Conservation (phyloP, 495 filamentous ascomycete genomes). For the Cryomyces minteri region DNA sequence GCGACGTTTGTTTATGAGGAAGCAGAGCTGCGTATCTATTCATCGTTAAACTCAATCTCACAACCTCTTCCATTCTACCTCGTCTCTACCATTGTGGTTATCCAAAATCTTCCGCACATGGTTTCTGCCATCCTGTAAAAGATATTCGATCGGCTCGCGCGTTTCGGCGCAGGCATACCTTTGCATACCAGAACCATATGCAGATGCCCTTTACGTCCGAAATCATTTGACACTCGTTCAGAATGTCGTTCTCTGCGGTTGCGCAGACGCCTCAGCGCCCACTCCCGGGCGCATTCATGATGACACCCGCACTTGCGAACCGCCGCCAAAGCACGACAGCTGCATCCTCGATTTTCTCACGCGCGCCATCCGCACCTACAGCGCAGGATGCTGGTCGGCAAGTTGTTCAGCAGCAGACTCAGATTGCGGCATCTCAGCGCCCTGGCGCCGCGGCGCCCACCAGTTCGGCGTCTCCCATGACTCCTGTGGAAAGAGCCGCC, state of each 20-base stretch:
- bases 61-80: too few species aligned
- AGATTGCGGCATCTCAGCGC: conserved; percentile 15
- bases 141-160: too few species aligned
- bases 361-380: neutral
- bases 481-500: conserved; percentile 62
- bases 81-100: too few species aligned
- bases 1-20: too few species aligned
- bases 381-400: neutral
- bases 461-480: conserved; percentile 16
- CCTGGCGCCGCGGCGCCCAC: conserved; percentile 21
- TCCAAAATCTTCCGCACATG: too few species aligned
- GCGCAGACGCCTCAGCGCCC: conserved; percentile 14
- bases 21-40: too few species aligned
- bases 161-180: too few species aligned
- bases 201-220: too few species aligned
- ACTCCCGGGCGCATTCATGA: conserved; percentile 17
- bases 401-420: conserved; percentile 1
- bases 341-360: neutral
- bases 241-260: neutral
- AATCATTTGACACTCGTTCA: too few species aligned
- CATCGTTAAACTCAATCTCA: too few species aligned
- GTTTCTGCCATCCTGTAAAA: too few species aligned
- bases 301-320: conserved; percentile 14
- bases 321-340: neutral
- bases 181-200: too few species aligned